Evolutionary conservation across 129 eudicot species (phyloP).

Genomic region (Scalesia atractyloides): DNA sequence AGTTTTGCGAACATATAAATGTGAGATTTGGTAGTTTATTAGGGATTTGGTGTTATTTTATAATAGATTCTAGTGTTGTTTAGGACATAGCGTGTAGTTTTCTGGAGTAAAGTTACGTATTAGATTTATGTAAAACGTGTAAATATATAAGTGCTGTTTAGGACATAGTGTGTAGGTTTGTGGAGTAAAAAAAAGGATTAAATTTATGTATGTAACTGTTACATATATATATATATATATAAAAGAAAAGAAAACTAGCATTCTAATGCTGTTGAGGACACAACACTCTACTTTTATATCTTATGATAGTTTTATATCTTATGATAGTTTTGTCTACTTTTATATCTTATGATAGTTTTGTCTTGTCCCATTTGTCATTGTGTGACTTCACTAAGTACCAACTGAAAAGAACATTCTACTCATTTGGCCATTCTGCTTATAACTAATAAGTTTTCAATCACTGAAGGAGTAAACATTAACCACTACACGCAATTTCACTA

Average conservation of each 20-base stretch:
- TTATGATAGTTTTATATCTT: too few relatives aligned
- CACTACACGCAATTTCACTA: background rate
- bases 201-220: too few relatives aligned
- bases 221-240: background rate
- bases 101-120: background rate
- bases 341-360: background rate
- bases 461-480: background rate
- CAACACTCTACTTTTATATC: background rate
- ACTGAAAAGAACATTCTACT: background rate
- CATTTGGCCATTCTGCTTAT: slow-evolving; percentile 2
- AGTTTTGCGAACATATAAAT: background rate
- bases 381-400: background rate
- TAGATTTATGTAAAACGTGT: background rate
- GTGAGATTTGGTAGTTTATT: background rate
- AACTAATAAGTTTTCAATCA: background rate
- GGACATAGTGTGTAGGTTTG: background rate
- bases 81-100: background rate
- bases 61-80: background rate
- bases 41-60: background rate
- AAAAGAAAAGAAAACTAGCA: slow-evolving; percentile 15
- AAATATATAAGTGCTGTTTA: slow-evolving; percentile 1
- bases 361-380: background rate
- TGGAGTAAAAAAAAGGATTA: background rate
- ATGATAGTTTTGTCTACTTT: background rate
- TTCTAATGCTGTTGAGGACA: slow-evolving; percentile 6